Percentiles rank a stretch among this genome's conserved stretches.
phyloP scores from a whole-genome alignment of 495 filamentous ascomycete species.

The Annulohypoxylon nitens region DNA sequence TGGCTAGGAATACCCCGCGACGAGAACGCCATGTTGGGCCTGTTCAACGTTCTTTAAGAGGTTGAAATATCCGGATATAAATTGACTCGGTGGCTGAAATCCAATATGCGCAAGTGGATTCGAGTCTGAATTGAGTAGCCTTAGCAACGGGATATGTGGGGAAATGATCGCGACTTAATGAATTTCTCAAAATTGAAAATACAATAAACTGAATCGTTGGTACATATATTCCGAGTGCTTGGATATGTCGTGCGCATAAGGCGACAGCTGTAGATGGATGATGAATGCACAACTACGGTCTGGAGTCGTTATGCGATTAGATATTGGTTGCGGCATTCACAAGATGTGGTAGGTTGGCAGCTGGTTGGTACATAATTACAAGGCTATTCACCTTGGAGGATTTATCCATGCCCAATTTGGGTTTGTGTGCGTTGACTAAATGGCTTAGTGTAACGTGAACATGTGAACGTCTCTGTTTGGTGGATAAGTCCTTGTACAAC shows the following conservation, averaged over 20 bases:
- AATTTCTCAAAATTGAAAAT: neutral
- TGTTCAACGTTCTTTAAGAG: neutral
- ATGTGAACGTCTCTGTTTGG: slow-evolving; percentile 15
- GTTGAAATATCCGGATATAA: neutral
- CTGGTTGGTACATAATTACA: neutral
- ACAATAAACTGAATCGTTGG: neutral
- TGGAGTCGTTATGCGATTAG: neutral
- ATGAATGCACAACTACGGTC: neutral
- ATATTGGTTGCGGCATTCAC: neutral
- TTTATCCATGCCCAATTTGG: slow-evolving; percentile 29
- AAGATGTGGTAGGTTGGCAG: neutral
- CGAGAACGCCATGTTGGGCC: slow-evolving; percentile 46
- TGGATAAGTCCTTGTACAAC: slow-evolving; percentile 4
- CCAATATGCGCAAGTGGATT: neutral
- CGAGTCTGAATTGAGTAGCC: neutral
- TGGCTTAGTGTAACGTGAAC: slow-evolving; percentile 26
- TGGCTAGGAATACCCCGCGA: slow-evolving; percentile 69
- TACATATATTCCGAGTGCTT: neutral
- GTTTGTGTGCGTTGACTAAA: slow-evolving; percentile 12
- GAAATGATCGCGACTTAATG: neutral
- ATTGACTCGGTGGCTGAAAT: slow-evolving; percentile 8
- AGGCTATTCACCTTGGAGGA: neutral
- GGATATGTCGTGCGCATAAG: neutral
- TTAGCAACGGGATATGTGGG: neutral
- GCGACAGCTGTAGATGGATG: neutral